phyloP scores from a whole-genome alignment of 2,329 filamentous ascomycete species.

The Malbranchea zuffiana region DNA sequence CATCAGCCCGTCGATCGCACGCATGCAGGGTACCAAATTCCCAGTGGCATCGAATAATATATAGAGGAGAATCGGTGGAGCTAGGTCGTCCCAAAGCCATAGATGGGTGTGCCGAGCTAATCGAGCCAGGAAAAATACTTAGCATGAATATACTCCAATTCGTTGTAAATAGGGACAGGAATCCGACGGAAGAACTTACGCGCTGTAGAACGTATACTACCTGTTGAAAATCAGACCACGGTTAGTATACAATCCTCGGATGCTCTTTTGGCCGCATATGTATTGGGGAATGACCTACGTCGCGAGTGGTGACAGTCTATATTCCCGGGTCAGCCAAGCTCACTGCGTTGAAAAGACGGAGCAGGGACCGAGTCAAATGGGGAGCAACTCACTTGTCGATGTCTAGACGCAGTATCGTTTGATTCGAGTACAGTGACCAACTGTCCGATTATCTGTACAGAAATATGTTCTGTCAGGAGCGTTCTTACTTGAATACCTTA shows the following conservation, averaged over 20 bases:
- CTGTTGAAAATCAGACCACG: neutral
- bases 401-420: neutral
- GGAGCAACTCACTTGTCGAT: slow-evolving; percentile 13
- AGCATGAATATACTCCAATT: too few species aligned
- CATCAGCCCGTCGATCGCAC: too few species aligned
- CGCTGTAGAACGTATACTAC: slow-evolving; percentile 12
- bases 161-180: too few species aligned
- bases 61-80: too few species aligned
- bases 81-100: slow-evolving; percentile 14
- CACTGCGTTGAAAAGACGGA: too few species aligned
- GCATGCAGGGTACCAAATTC: too few species aligned
- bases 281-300: slow-evolving; percentile 13
- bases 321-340: too few species aligned
- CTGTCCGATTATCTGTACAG: slow-evolving; percentile 19
- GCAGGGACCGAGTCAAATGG: too few species aligned
- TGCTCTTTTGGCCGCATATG: neutral
- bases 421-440: slow-evolving; percentile 20
- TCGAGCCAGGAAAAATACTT: neutral
- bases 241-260: neutral
- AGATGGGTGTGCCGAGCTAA: slow-evolving; percentile 16
- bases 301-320: slow-evolving; percentile 15
- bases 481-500: neutral
- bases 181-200: slow-evolving; percentile 12
- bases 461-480: neutral
- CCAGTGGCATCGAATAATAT: too few species aligned